Conservation (phyloP, 306 rosid species). For the Nissolia schottii region DNA sequence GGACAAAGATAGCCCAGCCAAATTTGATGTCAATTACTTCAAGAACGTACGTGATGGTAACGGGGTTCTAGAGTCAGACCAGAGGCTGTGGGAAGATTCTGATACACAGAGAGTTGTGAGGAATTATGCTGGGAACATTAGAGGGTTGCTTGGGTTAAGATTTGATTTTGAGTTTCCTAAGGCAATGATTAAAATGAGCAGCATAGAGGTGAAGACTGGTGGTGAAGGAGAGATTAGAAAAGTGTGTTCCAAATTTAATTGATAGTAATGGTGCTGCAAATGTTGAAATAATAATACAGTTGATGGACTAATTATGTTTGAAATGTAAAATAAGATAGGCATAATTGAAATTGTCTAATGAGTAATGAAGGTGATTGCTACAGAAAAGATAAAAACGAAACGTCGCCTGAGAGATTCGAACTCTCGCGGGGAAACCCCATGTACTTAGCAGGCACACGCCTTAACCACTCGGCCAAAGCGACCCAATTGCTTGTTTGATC, state of each 20-base stretch:
- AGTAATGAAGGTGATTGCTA: too few species aligned
- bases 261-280: too few species aligned
- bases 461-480: too few species aligned
- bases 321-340: too few species aligned
- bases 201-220: constrained; percentile 55
- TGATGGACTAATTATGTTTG: too few species aligned
- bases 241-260: constrained; percentile 49
- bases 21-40: constrained; percentile 53
- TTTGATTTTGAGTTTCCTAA: constrained; percentile 50
- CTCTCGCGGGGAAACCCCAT: too few species aligned
- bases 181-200: constrained; percentile 65
- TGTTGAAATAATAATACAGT: too few species aligned
- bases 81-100: constrained; percentile 52
- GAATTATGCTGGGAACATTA: constrained; percentile 47
- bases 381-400: too few species aligned
- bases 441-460: too few species aligned
- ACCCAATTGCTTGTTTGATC: too few species aligned
- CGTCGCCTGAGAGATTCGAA: too few species aligned
- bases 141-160: constrained; percentile 52
- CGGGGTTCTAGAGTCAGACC: constrained; percentile 65
- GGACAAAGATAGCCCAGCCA: constrained; percentile 44
- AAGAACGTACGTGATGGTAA: constrained; percentile 61
- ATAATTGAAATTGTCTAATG: too few species aligned
- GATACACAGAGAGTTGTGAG: constrained; percentile 38
- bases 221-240: constrained; percentile 60